phyloP scores from a whole-genome alignment of 2,329 filamentous ascomycete species.

The Scedosporium apiospermum region DNA sequence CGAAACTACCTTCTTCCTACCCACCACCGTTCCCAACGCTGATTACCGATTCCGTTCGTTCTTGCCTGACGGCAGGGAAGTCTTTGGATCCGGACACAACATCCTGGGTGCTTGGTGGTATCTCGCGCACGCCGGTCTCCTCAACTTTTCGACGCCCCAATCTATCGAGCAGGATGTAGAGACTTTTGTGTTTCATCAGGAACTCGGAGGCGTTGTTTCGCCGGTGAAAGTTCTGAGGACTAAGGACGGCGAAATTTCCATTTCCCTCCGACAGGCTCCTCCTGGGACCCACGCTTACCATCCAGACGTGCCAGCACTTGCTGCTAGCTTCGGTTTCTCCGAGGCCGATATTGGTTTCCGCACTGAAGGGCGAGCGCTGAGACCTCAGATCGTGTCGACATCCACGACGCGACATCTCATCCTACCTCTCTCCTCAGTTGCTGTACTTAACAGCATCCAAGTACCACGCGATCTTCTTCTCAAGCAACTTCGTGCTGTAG shows the following conservation, averaged over 20 bases:
- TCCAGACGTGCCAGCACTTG: constrained; percentile 7
- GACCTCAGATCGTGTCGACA: constrained; percentile 12
- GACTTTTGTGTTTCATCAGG: constrained; percentile 9
- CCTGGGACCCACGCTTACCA: constrained; percentile 9
- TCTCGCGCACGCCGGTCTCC: constrained; percentile 8
- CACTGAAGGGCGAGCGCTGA: background rate
- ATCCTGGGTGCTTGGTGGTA: constrained; percentile 16
- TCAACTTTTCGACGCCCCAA: constrained; percentile 7
- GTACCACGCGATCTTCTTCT: constrained; percentile 10
- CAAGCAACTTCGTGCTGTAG: constrained; percentile 9
- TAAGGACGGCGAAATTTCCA: constrained; percentile 1
- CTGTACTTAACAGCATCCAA: constrained; percentile 6
- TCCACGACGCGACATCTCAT: constrained; percentile 12
- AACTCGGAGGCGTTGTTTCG: constrained; percentile 8
- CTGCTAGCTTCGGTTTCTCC: constrained; percentile 6
- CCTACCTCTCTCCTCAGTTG: constrained; percentile 9
- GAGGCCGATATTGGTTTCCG: constrained; percentile 8
- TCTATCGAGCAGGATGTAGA: constrained; percentile 2
- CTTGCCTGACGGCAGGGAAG: constrained; percentile 13
- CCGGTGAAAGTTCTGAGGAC: constrained; percentile 7
- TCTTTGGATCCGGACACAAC: constrained; percentile 14
- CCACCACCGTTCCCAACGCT: background rate
- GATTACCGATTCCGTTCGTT: constrained; percentile 13
- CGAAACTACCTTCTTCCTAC: constrained; percentile 13
- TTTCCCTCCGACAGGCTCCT: constrained; percentile 10